These are phyloP conservation scores for Alternaria ethzedia DNA, from an alignment of 2,329 filamentous ascomycete genomes.

Conservation along the genomic window DNA sequence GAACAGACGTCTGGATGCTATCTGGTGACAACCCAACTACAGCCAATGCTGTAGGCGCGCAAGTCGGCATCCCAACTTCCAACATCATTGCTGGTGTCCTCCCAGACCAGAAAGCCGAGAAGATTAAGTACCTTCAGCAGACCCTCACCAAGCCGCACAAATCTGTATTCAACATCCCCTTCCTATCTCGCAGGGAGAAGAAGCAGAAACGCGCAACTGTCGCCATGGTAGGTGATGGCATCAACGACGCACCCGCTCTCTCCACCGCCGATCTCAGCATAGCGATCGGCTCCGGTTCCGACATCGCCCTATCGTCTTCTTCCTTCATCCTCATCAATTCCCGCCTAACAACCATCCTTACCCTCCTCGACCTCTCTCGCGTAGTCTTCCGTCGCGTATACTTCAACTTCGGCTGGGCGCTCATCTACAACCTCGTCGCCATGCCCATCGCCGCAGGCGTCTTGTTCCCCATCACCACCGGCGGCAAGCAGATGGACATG, in stretches of 20 bases:
- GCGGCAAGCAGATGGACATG: constrained; percentile 55
- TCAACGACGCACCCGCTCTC: constrained; percentile 84
- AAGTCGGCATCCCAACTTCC: constrained; percentile 72
- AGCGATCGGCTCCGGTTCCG: constrained; percentile 78
- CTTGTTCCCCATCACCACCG: constrained; percentile 67
- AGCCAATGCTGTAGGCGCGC: constrained; percentile 76
- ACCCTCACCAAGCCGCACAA: constrained; percentile 34
- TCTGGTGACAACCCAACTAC: constrained; percentile 91
- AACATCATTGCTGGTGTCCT: constrained; percentile 89
- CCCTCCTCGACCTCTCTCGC: constrained; percentile 73
- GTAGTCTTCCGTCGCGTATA: constrained; percentile 79
- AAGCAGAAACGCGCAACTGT: constrained; percentile 61
- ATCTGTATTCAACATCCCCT: constrained; percentile 24
- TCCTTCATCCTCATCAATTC: constrained; percentile 81
- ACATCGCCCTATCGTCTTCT: constrained; percentile 81
- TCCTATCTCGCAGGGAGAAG: constrained; percentile 4
- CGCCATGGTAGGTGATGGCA: constrained; percentile 86
- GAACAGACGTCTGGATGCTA: constrained; percentile 86
- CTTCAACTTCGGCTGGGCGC: constrained; percentile 86
- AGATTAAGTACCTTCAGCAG: constrained; percentile 62
- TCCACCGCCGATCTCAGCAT: constrained; percentile 83
- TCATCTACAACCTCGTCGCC: constrained; percentile 79
- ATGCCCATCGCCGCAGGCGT: constrained; percentile 83
- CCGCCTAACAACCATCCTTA: constrained; percentile 72
- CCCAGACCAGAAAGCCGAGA: constrained; percentile 79